These are phyloP conservation scores for Globisporangium ultimum DNA, from an alignment of 352 stramenopile genomes.

Conservation along the genomic window DNA sequence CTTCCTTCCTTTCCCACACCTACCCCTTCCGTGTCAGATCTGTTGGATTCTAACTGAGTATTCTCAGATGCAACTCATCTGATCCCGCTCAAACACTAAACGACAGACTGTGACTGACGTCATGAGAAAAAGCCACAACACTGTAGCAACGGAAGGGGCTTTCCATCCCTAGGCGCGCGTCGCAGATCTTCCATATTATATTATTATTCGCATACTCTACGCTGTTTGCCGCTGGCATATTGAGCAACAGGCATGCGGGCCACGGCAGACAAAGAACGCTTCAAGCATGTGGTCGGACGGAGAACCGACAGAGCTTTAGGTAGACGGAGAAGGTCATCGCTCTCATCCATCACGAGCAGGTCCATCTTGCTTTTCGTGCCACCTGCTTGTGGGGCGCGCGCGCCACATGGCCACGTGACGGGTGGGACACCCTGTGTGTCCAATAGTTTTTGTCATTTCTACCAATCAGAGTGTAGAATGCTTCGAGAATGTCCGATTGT, in stretches of 20 bases:
- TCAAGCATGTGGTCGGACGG: no score
- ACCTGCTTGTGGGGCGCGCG: neutral
- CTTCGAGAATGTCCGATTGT: neutral
- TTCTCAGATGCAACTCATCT: no score
- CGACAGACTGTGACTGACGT: no score
- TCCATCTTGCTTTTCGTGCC: neutral
- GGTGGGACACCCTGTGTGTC: neutral
- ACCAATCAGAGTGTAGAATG: neutral
- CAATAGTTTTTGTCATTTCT: neutral
- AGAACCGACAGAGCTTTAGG: neutral
- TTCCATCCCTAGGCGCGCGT: no score
- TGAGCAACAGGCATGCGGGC: no score
- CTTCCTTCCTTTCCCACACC: neutral
- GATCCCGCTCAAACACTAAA: no score
- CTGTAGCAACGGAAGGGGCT: no score
- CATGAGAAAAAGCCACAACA: no score
- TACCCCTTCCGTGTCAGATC: constrained; percentile 11
- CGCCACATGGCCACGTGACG: neutral
- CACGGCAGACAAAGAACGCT: no score
- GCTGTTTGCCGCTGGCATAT: no score
- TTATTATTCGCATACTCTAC: no score
- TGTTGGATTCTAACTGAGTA: neutral
- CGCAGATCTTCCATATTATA: no score
- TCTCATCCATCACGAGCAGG: neutral
- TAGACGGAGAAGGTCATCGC: neutral